These are phyloP conservation scores for Amphirosellinia nigrospora DNA, from an alignment of 495 filamentous ascomycete genomes.

Conservation along the genomic window DNA sequence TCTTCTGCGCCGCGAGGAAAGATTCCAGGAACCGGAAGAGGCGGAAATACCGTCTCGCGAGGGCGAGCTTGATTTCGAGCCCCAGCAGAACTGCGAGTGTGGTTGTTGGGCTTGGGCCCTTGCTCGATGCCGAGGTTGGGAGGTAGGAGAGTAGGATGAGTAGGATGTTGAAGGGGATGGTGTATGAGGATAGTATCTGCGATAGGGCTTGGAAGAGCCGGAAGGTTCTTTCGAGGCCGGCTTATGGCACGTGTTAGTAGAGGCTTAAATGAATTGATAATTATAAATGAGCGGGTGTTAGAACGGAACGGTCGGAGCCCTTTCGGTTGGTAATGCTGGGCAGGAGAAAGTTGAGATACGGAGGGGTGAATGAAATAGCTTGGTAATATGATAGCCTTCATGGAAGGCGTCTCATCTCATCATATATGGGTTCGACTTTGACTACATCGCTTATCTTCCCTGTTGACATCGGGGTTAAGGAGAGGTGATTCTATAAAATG, in stretches of 20 bases:
- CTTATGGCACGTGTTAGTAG: conserved; percentile 34
- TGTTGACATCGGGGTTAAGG: not conserved
- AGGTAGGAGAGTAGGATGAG: not conserved
- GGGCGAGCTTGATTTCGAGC: conserved; percentile 40
- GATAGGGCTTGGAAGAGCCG: conserved; percentile 63
- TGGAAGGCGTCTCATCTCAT: not conserved
- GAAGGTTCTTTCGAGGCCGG: conserved; percentile 67
- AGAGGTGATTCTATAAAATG: conserved; percentile 19
- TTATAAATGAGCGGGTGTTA: no score
- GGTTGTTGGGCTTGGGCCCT: conserved; percentile 16
- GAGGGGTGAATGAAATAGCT: conserved; percentile 16
- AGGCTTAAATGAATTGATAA: not conserved
- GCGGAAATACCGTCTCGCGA: conserved; percentile 64
- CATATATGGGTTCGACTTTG: not conserved
- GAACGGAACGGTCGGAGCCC: no score
- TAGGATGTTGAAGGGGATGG: conserved; percentile 36
- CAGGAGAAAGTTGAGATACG: not conserved
- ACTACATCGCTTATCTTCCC: not conserved
- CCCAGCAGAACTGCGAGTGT: conserved; percentile 29
- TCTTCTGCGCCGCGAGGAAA: conserved; percentile 56
- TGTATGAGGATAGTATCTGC: conserved; percentile 54
- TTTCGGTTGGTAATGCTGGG: not conserved
- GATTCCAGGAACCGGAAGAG: conserved; percentile 67
- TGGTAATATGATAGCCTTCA: no score
- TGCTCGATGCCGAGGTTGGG: conserved; percentile 21